Conservation (phyloP, 192 early-diverging fungal genomes). For the Backusella mclennaniae region DNA sequence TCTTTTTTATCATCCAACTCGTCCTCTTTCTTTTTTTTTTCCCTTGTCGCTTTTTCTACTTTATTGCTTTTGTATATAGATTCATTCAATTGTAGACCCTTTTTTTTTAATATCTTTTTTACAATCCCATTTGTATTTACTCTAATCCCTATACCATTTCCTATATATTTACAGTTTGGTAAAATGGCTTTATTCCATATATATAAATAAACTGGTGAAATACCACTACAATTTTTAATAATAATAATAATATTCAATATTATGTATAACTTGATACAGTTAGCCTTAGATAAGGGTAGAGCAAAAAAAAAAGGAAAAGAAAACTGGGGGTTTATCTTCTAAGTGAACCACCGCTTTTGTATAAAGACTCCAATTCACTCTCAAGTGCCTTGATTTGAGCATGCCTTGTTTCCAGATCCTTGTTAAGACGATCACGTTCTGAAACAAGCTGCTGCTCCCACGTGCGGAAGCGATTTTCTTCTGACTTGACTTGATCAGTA, state of each 20-base stretch:
- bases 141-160: background rate
- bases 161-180: too few relatives aligned
- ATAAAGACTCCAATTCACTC: conserved; percentile 63
- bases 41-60: background rate
- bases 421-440: conserved; percentile 98
- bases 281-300: too few relatives aligned
- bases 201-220: background rate
- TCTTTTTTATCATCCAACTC: background rate
- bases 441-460: conserved; percentile 98
- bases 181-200: background rate
- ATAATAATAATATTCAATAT: background rate
- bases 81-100: background rate
- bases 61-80: conserved; percentile 5
- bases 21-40: too few relatives aligned
- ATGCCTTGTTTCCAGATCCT: conserved; percentile 97
- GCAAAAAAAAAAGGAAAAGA: background rate
- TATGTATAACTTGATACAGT: background rate
- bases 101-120: background rate
- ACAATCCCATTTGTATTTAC: background rate
- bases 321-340: background rate
- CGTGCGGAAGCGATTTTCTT: conserved; percentile 97
- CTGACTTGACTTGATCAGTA: conserved; percentile 95
- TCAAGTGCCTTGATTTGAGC: conserved; percentile 92
- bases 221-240: background rate
- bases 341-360: conserved; percentile 4